Base-by-base conservation (phyloP, 73 alveolate species). In the Tetrahymena thermophila region DNA sequence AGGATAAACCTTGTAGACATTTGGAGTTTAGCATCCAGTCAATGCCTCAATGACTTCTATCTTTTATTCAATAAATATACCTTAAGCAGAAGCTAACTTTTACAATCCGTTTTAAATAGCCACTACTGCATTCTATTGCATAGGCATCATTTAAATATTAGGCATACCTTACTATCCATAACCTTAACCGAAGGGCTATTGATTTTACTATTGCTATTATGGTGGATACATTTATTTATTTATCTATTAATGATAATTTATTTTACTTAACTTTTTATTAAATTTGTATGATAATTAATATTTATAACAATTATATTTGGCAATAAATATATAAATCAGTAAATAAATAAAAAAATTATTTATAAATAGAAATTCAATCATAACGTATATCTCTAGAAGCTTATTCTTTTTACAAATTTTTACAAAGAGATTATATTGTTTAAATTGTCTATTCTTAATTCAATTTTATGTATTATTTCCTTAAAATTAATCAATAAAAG, bases 11-110 rank as follows among this genome's bases (percentile, higher is more conserved):
- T 94, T 94, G 85, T 94, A 94, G 71, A 94, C 93, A 94, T 94
- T 94, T 85, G 94, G 94, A 38, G 94, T 84, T 31, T 94, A 94
- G 25, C 94, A 94, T 35, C 96, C 96, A 84, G 94, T 85, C 10
- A 85, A 9, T 4, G 58, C 94, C 34, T 85, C 34, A 7, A 85
- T 31, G 16, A 83, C n/a, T 42, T 38, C 58, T 10, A 85, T 34
- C 38, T 34, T 25, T 42, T 85, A n/a, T n/a, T 85, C 38, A 3
- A 85, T 85, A n/a, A 31, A 42, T 34, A 85, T 38, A 8, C 94
- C 94, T 85, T 71, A 34, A n/a, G 89, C 35, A 7, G 89, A 28
- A 1, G 89, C 35, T 71, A 71, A 71, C 37, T 71, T 71, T 71
- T 71, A 8, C 31, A 71, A 71, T 7, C 89, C 89, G 11, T 71